Base-by-base conservation (phyloP, 768 basidiomycete genomes). In the Termitomyces heimii region DNA sequence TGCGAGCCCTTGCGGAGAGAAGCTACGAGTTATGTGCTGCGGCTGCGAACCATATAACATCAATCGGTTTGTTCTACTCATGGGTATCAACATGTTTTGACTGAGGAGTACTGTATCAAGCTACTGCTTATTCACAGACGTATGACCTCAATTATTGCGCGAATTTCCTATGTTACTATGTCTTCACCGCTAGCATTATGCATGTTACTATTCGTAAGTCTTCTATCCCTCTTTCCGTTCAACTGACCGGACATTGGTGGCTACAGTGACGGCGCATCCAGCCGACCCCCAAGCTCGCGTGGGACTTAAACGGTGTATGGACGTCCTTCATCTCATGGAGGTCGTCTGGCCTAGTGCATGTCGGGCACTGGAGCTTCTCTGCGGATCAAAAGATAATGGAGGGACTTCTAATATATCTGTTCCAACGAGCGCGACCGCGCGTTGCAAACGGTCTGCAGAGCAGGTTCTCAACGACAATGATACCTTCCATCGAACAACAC, bases 131-230 rank as follows among this genome's bases (percentile, higher is more conserved):
- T 69, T 76, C 77, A 29, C 84, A 88, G 62, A 79, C 75, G 34
- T 86, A 86, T 69, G 75, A 79, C 43, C 73, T 89, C 56, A 77
- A 78, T 48, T 79, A 80, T 14, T 82, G 82, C 18, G 73, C 89
- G 1, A 86, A 85, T 4, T 92, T 89, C 66, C 71, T 89, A 29
- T 85, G 81, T 63, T 92, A 90, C 65, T 91, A 90, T 64, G 75
- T 89, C 16, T 92, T 92, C 72, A 86, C 86, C 3, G 88, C 89
- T 16, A 82, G 82, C 56, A 82, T 92, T 53, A 89, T 88, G 86
- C 90, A 92, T 63, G 81, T 89, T 46, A 83, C 83, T 2, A 84
- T 75, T 40, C 69, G 89, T 92, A 65, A 62, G 89, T 80, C 13
- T 3, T 34, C n/a, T 20, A 4, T 28, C 28, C 10, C 4, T 40